Evolutionary conservation across 768 basidiomycete genomes (phyloP).

Genomic region (Brasilioporus rufonigricans): DNA sequence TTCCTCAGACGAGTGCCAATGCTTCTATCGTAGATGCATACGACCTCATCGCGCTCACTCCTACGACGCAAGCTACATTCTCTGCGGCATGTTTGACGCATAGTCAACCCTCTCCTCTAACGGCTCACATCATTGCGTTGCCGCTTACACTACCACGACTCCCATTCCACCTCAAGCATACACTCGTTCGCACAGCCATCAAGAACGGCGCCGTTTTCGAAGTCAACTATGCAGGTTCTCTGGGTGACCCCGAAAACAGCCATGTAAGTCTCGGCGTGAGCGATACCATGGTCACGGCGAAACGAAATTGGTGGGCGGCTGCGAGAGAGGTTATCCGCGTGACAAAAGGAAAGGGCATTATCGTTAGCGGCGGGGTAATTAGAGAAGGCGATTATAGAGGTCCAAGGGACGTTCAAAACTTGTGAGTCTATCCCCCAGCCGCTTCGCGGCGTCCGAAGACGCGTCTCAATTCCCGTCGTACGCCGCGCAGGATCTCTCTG

Average conservation of each 20-base stretch:
- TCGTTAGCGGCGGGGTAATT: slow-evolving; percentile 70
- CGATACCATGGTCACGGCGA: slow-evolving; percentile 52
- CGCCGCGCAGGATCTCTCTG: slow-evolving; percentile 65
- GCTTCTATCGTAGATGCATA: slow-evolving; percentile 58
- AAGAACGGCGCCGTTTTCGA: slow-evolving; percentile 85
- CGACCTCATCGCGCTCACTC: slow-evolving; percentile 74
- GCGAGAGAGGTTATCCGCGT: slow-evolving; percentile 76
- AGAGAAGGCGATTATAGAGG: slow-evolving; percentile 62
- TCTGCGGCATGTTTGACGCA: slow-evolving; percentile 80
- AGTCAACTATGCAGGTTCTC: slow-evolving; percentile 71
- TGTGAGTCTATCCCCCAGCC: slow-evolving; percentile 44
- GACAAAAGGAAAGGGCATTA: slow-evolving; percentile 73
- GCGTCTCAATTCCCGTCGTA: too few relatives aligned
- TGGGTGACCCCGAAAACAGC: slow-evolving; percentile 54
- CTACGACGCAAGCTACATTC: slow-evolving; percentile 70
- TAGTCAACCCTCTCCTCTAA: slow-evolving; percentile 68
- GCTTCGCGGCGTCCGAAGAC: too few relatives aligned
- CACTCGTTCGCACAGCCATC: slow-evolving; percentile 74
- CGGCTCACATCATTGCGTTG: slow-evolving; percentile 78
- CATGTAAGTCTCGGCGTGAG: too few relatives aligned
- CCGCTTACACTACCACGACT: slow-evolving; percentile 77
- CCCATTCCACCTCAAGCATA: slow-evolving; percentile 81
- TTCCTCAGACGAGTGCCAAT: slow-evolving; percentile 68
- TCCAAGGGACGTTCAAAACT: slow-evolving; percentile 70
- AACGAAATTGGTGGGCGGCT: slow-evolving; percentile 83